Evolutionary conservation across 108 stramenopile species (phyloP).

Genomic region (Nitzschia inconspicua): DNA sequence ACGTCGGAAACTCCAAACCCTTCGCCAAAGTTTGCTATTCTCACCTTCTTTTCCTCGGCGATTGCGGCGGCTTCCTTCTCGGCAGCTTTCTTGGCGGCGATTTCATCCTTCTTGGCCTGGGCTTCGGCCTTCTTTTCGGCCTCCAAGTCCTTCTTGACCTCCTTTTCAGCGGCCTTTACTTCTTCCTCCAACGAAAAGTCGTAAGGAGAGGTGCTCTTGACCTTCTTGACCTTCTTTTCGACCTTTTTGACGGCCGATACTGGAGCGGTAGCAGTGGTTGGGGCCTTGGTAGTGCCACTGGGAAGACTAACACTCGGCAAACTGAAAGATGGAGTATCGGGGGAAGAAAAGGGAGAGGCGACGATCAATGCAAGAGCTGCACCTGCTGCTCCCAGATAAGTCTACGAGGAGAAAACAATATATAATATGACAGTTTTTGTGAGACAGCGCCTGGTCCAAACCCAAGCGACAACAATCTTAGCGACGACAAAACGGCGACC

Average conservation of each 20-base stretch:
- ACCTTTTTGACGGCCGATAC: conserved; percentile 22
- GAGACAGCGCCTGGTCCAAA: neutral
- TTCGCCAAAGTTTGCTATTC: neutral
- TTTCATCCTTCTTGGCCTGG: conserved; percentile 19
- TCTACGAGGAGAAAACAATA: conserved; percentile 1
- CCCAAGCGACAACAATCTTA: neutral
- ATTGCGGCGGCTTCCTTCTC: conserved; percentile 25
- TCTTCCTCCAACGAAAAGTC: conserved; percentile 32
- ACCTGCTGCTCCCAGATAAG: conserved; percentile 57
- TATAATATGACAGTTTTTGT: neutral
- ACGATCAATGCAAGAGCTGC: conserved; percentile 59
- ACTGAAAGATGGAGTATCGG: conserved; percentile 16
- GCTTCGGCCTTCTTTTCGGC: conserved; percentile 13
- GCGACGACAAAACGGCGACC: neutral
- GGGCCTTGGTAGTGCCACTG: conserved; percentile 16
- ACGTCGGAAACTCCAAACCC: too few relatives aligned
- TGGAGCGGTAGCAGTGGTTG: conserved; percentile 9
- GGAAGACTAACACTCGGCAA: conserved; percentile 3
- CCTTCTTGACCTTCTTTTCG: conserved; percentile 32
- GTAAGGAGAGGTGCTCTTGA: conserved; percentile 25
- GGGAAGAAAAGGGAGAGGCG: conserved; percentile 37
- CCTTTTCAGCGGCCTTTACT: conserved; percentile 40
- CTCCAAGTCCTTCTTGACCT: conserved; percentile 27
- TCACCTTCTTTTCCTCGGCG: neutral
- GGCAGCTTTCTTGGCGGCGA: conserved; percentile 31